These are phyloP conservation scores for Schizophyllum commune DNA, from an alignment of 1,284 basidiomycete genomes.

Conservation along the genomic window DNA sequence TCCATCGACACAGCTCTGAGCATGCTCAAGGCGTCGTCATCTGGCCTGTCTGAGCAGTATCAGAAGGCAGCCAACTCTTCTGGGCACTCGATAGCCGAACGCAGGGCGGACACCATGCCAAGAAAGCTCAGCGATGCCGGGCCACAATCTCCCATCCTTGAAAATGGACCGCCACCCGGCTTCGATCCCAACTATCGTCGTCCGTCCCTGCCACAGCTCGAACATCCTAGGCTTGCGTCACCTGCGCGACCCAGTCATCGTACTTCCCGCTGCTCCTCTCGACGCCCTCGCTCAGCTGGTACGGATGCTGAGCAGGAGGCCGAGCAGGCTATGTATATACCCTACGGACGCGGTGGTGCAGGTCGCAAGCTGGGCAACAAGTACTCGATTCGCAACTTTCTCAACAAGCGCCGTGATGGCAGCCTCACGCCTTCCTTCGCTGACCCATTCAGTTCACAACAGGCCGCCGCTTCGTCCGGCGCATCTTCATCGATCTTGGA, in stretches of 20 bases:
- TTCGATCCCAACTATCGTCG: slow-evolving; percentile 29
- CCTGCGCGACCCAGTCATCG: slow-evolving; percentile 20
- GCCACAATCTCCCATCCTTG: slow-evolving; percentile 4
- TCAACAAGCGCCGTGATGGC: slow-evolving; percentile 44
- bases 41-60: slow-evolving; percentile 9
- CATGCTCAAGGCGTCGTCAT: slow-evolving; percentile 39
- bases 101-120: neutral
- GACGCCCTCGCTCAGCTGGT: slow-evolving; percentile 51
- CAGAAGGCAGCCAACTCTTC: neutral
- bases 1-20: slow-evolving; percentile 58
- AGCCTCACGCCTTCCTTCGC: slow-evolving; percentile 9
- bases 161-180: slow-evolving; percentile 16
- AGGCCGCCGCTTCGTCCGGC: slow-evolving; percentile 6
- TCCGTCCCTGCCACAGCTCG: slow-evolving; percentile 37
- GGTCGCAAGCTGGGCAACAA: slow-evolving; percentile 40
- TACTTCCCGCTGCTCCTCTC: slow-evolving; percentile 21
- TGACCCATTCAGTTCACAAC: slow-evolving; percentile 14
- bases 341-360: slow-evolving; percentile 23
- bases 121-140: neutral
- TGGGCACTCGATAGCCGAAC: slow-evolving; percentile 13
- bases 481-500: slow-evolving; percentile 13
- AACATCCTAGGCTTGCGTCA: slow-evolving; percentile 21
- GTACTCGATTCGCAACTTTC: slow-evolving; percentile 50
- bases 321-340: slow-evolving; percentile 19
- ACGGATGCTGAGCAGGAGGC: slow-evolving; percentile 37